These are phyloP conservation scores for Boletus subparvulus DNA, from an alignment of 768 basidiomycete species.

Conservation along the genomic window DNA sequence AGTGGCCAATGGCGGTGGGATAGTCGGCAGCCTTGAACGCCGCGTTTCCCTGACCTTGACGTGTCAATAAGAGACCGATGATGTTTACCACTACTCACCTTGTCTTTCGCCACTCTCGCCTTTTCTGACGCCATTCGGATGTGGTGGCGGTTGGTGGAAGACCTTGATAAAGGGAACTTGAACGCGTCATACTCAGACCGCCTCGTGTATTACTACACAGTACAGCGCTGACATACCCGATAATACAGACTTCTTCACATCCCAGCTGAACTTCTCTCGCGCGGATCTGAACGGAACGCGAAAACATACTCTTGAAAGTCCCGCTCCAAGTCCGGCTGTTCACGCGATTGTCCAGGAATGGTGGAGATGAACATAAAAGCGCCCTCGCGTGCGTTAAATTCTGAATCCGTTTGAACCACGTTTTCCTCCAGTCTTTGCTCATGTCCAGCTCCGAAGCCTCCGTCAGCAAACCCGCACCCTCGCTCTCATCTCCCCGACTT, in stretches of 20 bases:
- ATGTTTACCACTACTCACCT: slow-evolving; percentile 10
- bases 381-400: slow-evolving; percentile 28
- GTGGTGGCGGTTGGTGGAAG: slow-evolving; percentile 8
- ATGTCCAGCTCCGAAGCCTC: slow-evolving; percentile 43
- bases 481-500: slow-evolving; percentile 47
- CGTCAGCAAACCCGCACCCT: slow-evolving; percentile 55
- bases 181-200: no score
- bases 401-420: background rate
- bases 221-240: background rate
- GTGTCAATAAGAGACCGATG: background rate
- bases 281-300: slow-evolving; percentile 2
- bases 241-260: background rate
- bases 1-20: slow-evolving; percentile 79
- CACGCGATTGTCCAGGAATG: slow-evolving; percentile 3
- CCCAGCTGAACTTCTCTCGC: background rate
- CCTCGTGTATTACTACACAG: background rate
- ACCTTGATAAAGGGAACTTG: background rate
- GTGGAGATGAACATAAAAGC: slow-evolving; percentile 11
- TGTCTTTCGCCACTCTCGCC: slow-evolving; percentile 36
- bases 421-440: background rate
- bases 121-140: slow-evolving; percentile 36
- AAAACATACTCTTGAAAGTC: background rate
- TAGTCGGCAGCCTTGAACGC: slow-evolving; percentile 84
- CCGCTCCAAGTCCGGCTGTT: slow-evolving; percentile 1
- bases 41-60: slow-evolving; percentile 65